Conservation (phyloP, 2,329 filamentous ascomycete species). For the Tolypocladium inflatum region DNA sequence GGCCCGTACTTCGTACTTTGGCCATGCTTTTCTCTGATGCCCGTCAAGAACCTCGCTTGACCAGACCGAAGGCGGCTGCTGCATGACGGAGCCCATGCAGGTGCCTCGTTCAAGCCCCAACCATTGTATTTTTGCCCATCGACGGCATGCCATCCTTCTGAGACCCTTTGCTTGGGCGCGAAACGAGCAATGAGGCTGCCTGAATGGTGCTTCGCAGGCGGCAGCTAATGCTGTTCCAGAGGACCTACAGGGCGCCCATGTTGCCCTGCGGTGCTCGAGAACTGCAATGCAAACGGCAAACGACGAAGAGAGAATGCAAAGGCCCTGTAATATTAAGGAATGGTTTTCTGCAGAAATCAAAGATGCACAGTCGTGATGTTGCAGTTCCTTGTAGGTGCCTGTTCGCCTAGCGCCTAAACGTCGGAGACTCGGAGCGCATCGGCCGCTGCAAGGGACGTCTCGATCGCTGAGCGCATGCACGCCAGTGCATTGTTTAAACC, state of each 20-base stretch:
- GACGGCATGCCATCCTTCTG: background rate
- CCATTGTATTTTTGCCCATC: background rate
- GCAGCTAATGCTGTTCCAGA: too few species aligned
- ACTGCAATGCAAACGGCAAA: too few species aligned
- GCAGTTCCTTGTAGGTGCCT: too few species aligned
- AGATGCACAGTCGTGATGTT: too few species aligned
- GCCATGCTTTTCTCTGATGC: background rate
- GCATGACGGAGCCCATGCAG: background rate
- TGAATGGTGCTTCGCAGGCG: too few species aligned
- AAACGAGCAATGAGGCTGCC: background rate
- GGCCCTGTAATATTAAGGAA: too few species aligned
- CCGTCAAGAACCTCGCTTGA: background rate
- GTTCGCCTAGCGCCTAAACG: background rate
- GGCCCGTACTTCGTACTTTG: background rate
- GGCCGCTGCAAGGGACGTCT: too few species aligned
- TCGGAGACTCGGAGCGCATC: background rate
- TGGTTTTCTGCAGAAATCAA: too few species aligned
- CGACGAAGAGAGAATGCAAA: too few species aligned
- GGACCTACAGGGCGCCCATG: too few species aligned
- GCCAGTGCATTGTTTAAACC: background rate
- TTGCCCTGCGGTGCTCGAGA: too few species aligned
- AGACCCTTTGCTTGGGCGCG: background rate
- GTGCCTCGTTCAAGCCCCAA: background rate
- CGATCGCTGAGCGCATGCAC: background rate
- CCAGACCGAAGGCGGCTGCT: background rate